Evolutionary conservation across 805 yeast species (phyloP).

Genomic region (Spathaspora sp.): DNA sequence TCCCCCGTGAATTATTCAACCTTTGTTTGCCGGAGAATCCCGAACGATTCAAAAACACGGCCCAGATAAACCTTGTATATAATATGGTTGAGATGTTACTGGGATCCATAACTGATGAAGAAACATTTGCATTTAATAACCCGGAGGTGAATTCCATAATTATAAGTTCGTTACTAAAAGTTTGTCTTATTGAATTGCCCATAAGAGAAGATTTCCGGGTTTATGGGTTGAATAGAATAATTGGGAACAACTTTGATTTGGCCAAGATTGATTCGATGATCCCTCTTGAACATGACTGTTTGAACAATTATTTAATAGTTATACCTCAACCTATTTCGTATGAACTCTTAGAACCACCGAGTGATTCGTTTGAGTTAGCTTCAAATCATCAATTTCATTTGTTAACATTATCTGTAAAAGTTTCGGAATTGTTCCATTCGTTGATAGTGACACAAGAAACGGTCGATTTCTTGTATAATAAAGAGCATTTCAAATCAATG

Average conservation of each 20-base stretch:
- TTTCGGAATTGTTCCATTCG: conserved; percentile 49
- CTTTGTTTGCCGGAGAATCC: conserved; percentile 49
- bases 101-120: conserved; percentile 31
- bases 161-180: conserved; percentile 29
- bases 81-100: conserved; percentile 53
- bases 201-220: conserved; percentile 39
- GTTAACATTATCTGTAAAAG: conserved; percentile 40
- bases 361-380: conserved; percentile 1
- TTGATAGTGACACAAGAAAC: conserved; percentile 26
- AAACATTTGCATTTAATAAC: conserved; percentile 22
- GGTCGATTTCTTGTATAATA: conserved; percentile 26
- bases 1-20: conserved; percentile 28
- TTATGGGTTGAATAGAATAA: conserved; percentile 50
- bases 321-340: conserved; percentile 27
- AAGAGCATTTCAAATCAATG: conserved; percentile 36
- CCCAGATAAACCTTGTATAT: conserved; percentile 47
- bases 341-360: conserved; percentile 9
- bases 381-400: conserved; percentile 39
- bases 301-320: conserved; percentile 18
- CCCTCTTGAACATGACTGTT: conserved; percentile 24
- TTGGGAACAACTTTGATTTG: conserved; percentile 50
- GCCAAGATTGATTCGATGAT: conserved; percentile 40
- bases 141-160: conserved; percentile 11
- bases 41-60: conserved; percentile 29
- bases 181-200: conserved; percentile 40